Evolutionary conservation across 2,329 filamentous ascomycete species (phyloP).

Genomic region (Neonectria magnoliae): DNA sequence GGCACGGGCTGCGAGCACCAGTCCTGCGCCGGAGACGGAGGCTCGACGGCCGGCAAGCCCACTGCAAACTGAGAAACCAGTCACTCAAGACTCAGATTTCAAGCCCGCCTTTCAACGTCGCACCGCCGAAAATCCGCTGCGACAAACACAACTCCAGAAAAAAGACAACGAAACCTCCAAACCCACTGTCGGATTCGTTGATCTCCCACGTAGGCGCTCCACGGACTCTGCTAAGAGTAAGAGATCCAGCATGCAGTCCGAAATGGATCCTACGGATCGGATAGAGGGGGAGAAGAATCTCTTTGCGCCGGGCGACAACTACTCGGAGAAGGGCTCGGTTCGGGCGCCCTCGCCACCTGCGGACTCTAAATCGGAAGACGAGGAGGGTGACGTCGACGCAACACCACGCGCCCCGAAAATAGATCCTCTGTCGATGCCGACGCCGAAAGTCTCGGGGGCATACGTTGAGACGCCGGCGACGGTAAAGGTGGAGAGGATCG

Average conservation of each 20-base stretch:
- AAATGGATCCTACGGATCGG: constrained; percentile 64
- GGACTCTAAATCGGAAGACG: constrained; percentile 48
- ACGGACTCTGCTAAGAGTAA: constrained; percentile 60
- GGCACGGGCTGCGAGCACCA: constrained; percentile 58
- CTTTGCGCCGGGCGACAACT: constrained; percentile 64
- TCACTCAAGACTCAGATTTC: constrained; percentile 20
- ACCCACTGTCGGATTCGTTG: constrained; percentile 59
- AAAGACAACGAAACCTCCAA: constrained; percentile 43
- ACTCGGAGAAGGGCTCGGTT: constrained; percentile 65
- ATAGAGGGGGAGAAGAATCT: constrained; percentile 66
- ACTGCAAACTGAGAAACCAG: constrained; percentile 15
- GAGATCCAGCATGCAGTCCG: constrained; percentile 60
- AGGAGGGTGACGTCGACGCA: constrained; percentile 49
- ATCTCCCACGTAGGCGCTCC: constrained; percentile 55
- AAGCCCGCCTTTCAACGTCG: constrained; percentile 34
- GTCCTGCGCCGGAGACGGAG: constrained; percentile 49
- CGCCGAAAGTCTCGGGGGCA: constrained; percentile 64
- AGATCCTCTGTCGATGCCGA: constrained; percentile 61
- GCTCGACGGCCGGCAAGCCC: constrained; percentile 27
- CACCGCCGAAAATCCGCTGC: constrained; percentile 28
- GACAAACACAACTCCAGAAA: constrained; percentile 21
- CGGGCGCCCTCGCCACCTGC: constrained; percentile 57
- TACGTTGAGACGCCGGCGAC: constrained; percentile 67
- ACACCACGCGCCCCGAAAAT: constrained; percentile 59
- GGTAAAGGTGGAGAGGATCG: constrained; percentile 50